Evolutionary conservation across 202 grass and related monocot genomes (phyloP).

Genomic region (Schoenoplectus triqueter): DNA sequence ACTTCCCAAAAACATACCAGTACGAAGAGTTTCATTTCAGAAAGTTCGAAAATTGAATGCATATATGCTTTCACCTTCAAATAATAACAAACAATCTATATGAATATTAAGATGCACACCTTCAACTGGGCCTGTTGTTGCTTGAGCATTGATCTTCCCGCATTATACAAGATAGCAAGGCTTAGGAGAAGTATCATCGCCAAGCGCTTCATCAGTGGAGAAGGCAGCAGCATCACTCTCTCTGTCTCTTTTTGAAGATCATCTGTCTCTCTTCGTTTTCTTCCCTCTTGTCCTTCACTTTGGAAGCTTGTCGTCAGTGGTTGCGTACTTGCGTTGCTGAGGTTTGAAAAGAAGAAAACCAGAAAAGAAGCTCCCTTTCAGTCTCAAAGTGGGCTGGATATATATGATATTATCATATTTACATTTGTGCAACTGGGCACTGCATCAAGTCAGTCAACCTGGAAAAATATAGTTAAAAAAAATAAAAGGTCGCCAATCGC

Average conservation of each 20-base stretch:
- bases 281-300: no score
- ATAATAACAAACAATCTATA: background rate
- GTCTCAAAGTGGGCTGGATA: no score
- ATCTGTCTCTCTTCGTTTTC: no score
- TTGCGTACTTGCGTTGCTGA: no score
- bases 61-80: background rate
- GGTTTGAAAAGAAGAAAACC: no score
- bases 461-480: no score
- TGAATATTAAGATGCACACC: background rate
- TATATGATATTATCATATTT: no score
- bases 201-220: background rate
- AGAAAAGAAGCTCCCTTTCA: no score
- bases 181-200: background rate
- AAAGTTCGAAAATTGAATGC: background rate
- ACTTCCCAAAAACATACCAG: background rate
- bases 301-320: no score
- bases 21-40: background rate
- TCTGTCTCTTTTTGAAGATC: background rate
- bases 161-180: background rate
- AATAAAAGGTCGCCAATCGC: no score
- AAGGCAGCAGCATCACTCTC: background rate
- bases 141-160: background rate
- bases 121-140: background rate
- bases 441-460: no score
- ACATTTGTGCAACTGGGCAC: no score